Evolutionary conservation across 1,284 basidiomycete genomes (phyloP), one percentile per base, ranked within the genome.

Genomic region (Caloboletus inedulis): DNA sequence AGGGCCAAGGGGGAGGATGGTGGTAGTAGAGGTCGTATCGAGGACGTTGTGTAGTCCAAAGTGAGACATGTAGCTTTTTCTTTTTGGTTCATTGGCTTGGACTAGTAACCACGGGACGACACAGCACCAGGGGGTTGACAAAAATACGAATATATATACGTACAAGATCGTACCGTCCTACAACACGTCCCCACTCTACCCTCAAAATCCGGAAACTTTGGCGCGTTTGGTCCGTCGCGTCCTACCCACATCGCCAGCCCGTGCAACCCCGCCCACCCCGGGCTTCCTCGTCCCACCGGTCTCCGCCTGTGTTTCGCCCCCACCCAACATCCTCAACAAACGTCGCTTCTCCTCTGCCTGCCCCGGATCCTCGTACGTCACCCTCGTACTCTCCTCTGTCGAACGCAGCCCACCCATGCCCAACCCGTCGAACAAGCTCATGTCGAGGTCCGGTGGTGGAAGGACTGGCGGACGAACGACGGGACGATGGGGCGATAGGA

Each of bases 351-450:
- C 84, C 43, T 76, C 78, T 33, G 69, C 69, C 69, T 87, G 81
- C 18, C 66, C 76, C 1, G 84, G 83, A 63, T 88, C 86, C 62
- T 86, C 84, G 57, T 88, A 89, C 52, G 75, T 77, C 21, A 88
- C 82, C 12, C 76, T 72, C 66, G 79, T 62, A 61, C 75, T 76
- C 59, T 77, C 74, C 18, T 80, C 78, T 3, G 55, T 55, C 34
- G 57, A 57, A 5, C 51, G 56, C 30, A 21, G 27, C 4, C 37
- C 48, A 8, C 50, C 46, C 27, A 40, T 46, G 6, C 47, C 58
- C 16, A 63, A 7, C 31, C 54, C 61, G 10, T 71, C 68, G 8
- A 63, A 52, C 37, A 71, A 46, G 53, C 70, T 69, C 51, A 65
- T 40, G 23, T 72, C 71, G 21, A 72, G 51, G 6, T 63, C 63